Evolutionary conservation across 768 basidiomycete genomes (phyloP), one percentile per base, ranked within the genome.

Genomic region (Auricularia cornea): DNA sequence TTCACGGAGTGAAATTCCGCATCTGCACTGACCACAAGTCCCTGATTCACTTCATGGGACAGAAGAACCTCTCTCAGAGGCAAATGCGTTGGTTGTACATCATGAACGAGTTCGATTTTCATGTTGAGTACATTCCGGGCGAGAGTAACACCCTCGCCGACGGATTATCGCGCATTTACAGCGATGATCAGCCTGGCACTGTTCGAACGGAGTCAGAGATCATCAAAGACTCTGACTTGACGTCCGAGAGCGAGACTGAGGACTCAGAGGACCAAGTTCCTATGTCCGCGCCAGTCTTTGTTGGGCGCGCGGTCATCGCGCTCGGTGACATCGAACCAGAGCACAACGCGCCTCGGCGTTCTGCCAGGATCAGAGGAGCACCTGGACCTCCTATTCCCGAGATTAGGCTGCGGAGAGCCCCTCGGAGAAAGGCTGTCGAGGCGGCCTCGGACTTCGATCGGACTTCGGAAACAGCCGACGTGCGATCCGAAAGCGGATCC

Each of bases 71-170:
- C 8, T 76, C 75, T 0, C 70, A 69, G 0, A 63, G 75, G 1
- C 79, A 79, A 31, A 73, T 71, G 0, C 66, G 74, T 0, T 80
- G 79, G 80, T 29, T 76, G 3, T 74, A 78, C 18, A 72, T 71
- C 1, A 26, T 76, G 0, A 63, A 63, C 11, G 66, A 75, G 23
- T 77, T 72, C 28, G 67, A 75, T 33, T 76, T 74, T 23, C 48
- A 60, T 1, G 66, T 76, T 2, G 32, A 65, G 3, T 75, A 77
- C 23, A 60, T 77, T 1, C 71, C 69, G 0, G 78, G 79, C 0
- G 60, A 40, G 0, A 70, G 72, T 3, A 79, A 78, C 59, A 59
- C 68, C 0, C 52, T 77, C 0, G 72, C 75, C 0, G 78, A 79
- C 60, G 56, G 3, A 59, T 69, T 57, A n/a, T 71, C 51, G 48